These are phyloP conservation scores for Hortiboletus campestris DNA, from an alignment of 768 basidiomycete species.

Conservation along the genomic window DNA sequence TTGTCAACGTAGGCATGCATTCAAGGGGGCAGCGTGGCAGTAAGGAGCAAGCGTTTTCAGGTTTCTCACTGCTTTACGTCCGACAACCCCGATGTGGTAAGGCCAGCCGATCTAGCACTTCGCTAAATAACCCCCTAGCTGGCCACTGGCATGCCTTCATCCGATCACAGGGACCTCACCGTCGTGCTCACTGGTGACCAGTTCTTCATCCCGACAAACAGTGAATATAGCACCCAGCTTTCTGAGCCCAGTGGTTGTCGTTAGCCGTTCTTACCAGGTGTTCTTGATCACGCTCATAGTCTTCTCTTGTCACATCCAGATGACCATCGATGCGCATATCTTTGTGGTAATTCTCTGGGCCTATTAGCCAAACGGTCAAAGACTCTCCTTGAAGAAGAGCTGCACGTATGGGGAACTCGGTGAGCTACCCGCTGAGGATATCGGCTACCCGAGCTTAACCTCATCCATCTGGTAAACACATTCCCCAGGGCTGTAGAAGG, in stretches of 20 bases:
- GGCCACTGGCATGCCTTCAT: constrained; percentile 18
- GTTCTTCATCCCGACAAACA: constrained; percentile 58
- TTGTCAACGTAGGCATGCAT: neutral
- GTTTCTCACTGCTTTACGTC: neutral
- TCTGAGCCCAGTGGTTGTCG: constrained; percentile 39
- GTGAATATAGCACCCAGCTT: constrained; percentile 43
- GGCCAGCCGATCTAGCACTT: constrained; percentile 11
- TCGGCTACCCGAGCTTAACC: constrained; percentile 7
- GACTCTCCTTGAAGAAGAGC: constrained; percentile 74
- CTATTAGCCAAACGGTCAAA: constrained; percentile 72
- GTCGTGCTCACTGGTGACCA: constrained; percentile 45
- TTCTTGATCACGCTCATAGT: constrained; percentile 9
- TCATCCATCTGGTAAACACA: constrained; percentile 3
- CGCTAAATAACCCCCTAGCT: neutral
- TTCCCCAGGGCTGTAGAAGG: constrained; percentile 73
- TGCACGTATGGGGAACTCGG: constrained; percentile 79
- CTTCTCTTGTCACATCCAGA: constrained; percentile 24
- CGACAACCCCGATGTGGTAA: constrained; percentile 15
- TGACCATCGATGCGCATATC: constrained; percentile 69
- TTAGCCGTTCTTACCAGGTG: neutral
- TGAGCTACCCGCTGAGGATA: constrained; percentile 32
- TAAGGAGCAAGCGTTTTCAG: neutral
- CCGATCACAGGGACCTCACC: constrained; percentile 18
- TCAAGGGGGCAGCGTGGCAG: neutral
- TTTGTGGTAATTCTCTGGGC: constrained; percentile 96